Evolutionary conservation across 2,329 filamentous ascomycete species (phyloP), one percentile per base, ranked within the genome.

Genomic region (Colletotrichum filicis): DNA sequence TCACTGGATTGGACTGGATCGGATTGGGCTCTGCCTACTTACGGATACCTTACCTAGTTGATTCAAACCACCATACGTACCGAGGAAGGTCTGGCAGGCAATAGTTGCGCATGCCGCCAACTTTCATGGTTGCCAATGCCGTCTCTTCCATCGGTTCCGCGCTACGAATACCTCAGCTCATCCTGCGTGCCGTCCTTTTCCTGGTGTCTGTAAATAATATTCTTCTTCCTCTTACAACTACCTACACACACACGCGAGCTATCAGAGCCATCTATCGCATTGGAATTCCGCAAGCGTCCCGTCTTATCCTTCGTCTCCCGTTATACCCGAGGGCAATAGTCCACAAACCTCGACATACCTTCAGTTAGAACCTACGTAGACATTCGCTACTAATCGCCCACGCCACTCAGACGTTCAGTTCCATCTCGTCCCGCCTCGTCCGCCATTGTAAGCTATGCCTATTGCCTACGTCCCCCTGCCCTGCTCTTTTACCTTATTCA

Each of bases 391-490:
- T 57, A 28, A 57, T 57, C 55, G 26, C 24, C 16, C 55, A 57
- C 55, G 60, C 60, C 28, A 46, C 30, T 63, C 60, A 63, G 32
- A 63, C 61, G 32, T 56, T 19, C 26, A 24, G 19, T 59, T 69
- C 66, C 66, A 69, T 66, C 66, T 64, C 55, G 60, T 73, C 71
- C 70, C 66, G 56, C 66, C 49, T 56, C 67, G 66, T 66, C 66
- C 66, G 60, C 71, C 66, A 57, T 65, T 49, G 56, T 70, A 64
- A 73, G 66, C 59, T 73, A 73, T 73, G 69, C 52, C 24, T 46
- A 30, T 30, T 65, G 59, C 42, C 66, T 37, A 67, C 19, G 8
- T 37, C 26, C 60, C 42, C 60, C 66, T 65, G 59, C 69, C 55
- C 32, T 56, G 49, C 22, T 26, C 49, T 24, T 52, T 53, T 65